Evolutionary conservation across 257 asterid species (phyloP).

Genomic region (Lycium ferocissimum): DNA sequence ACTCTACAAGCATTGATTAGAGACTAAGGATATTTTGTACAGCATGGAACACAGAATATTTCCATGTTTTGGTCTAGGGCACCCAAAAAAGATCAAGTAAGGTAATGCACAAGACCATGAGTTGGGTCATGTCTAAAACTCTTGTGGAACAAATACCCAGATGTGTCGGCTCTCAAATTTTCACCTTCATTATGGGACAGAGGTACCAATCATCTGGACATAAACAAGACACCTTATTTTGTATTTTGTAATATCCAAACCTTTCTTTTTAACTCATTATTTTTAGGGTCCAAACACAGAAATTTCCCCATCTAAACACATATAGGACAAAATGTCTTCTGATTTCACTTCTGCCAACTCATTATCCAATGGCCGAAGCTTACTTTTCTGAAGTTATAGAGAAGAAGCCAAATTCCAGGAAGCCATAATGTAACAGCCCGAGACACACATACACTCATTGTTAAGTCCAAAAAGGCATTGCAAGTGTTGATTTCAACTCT

Average conservation of each 20-base stretch:
- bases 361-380: not conserved
- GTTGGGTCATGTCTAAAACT: not conserved
- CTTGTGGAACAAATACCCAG: not conserved
- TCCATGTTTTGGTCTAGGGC: not conserved
- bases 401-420: not conserved
- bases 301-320: not conserved
- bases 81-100: not conserved
- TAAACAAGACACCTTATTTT: not conserved
- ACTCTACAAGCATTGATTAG: not conserved
- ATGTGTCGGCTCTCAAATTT: not conserved
- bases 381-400: not conserved
- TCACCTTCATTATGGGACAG: not conserved
- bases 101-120: not conserved
- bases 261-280: not conserved
- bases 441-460: not conserved
- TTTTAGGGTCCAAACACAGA: not conserved
- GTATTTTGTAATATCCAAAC: not conserved
- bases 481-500: not conserved
- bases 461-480: not conserved
- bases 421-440: not conserved
- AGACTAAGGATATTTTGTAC: not conserved
- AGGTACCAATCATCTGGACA: conserved; percentile 1
- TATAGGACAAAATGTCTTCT: not conserved
- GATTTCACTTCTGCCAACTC: not conserved
- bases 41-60: not conserved